Percentiles rank a stretch among this genome's conserved stretches.
These are phyloP conservation scores for Corrigiola litoralis DNA, from an alignment of 179 eudicot species.

Conservation along the genomic window DNA sequence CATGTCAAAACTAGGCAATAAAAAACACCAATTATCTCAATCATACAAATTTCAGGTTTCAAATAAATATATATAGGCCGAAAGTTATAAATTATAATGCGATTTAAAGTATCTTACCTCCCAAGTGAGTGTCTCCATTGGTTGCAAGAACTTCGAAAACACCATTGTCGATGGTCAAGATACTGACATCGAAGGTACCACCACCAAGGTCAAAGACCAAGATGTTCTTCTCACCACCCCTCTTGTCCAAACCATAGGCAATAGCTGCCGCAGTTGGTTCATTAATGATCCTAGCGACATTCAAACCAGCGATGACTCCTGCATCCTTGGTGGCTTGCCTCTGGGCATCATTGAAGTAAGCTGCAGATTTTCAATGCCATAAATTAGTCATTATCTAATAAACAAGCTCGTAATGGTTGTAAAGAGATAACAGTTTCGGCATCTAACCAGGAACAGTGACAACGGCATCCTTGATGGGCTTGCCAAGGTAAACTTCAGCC, in stretches of 20 bases:
- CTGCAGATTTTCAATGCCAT: slow-evolving; percentile 20
- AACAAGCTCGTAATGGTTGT: not conserved
- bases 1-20: too few species aligned
- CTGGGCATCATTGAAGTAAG: slow-evolving; percentile 44
- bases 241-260: slow-evolving; percentile 45
- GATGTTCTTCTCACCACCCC: slow-evolving; percentile 45
- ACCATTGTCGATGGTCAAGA: slow-evolving; percentile 46
- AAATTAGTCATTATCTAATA: not conserved
- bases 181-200: slow-evolving; percentile 45
- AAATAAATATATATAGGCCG: not conserved
- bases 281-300: slow-evolving; percentile 42
- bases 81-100: too few species aligned
- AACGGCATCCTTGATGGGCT: slow-evolving; percentile 42
- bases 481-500: slow-evolving; percentile 39
- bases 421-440: not conserved
- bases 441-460: slow-evolving; percentile 41
- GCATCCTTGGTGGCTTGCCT: slow-evolving; percentile 53
- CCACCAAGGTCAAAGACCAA: slow-evolving; percentile 50
- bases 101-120: slow-evolving; percentile 35
- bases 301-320: slow-evolving; percentile 42
- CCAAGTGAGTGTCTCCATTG: slow-evolving; percentile 47
- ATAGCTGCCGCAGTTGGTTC: slow-evolving; percentile 44
- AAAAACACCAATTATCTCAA: not conserved
- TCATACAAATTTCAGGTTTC: too few species aligned
- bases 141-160: slow-evolving; percentile 47